Conservation (phyloP, 139 green algal genomes). For the Chlamydomonas asymmetrica region DNA sequence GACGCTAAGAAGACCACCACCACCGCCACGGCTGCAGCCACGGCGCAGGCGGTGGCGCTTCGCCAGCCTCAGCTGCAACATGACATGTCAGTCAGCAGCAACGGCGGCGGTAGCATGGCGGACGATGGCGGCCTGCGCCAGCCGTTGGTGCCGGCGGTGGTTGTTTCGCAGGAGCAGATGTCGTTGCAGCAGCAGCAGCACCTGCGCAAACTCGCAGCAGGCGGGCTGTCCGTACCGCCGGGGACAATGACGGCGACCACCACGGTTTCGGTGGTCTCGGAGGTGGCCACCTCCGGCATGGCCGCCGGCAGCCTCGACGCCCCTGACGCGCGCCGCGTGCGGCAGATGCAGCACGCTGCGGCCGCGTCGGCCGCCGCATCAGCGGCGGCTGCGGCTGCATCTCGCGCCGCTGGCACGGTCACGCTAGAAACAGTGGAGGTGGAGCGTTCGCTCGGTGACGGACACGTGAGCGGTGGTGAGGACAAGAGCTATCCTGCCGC, state of each 20-base stretch:
- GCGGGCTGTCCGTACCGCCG: neutral
- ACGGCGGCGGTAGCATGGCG: neutral
- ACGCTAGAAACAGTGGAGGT: neutral
- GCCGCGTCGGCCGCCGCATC: conserved; percentile 9
- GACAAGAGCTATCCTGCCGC: neutral
- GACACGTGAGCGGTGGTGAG: neutral
- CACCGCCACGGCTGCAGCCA: too few relatives aligned
- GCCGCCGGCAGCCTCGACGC: neutral
- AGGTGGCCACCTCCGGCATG: neutral
- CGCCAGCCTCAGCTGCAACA: too few relatives aligned
- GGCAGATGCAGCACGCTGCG: neutral
- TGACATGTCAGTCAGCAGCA: too few relatives aligned
- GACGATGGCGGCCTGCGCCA: too few relatives aligned
- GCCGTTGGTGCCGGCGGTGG: neutral
- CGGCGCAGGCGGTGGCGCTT: too few relatives aligned
- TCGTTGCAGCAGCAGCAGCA: neutral
- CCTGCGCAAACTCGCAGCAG: neutral
- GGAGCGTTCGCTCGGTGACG: neutral
- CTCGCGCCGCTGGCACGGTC: neutral
- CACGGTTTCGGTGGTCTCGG: neutral
- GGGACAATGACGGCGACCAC: neutral
- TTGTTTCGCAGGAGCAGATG: too few relatives aligned
- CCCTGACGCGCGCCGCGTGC: neutral
- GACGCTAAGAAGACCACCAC: too few relatives aligned
- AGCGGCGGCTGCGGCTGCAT: neutral